A percentile compares a stretch with the other conserved stretches of the same genome.
Evolutionary conservation across 2,329 filamentous ascomycete species (phyloP).

Genomic region (Metarhizium robertsii): DNA sequence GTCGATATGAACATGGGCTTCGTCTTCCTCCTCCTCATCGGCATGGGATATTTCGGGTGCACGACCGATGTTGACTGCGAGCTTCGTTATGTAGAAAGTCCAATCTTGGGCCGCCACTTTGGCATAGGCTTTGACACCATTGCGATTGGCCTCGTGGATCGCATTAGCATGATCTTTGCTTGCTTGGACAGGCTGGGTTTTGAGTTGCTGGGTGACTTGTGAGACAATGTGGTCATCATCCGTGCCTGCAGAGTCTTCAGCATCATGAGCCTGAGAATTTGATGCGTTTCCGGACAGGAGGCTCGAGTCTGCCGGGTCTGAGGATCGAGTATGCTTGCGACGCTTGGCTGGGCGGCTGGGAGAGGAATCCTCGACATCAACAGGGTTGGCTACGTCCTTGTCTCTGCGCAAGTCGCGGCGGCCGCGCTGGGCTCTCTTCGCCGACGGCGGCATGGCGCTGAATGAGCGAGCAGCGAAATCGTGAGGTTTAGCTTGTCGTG

Average conservation of each 20-base stretch:
- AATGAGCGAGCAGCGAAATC: neutral
- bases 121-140: slow-evolving; percentile 65
- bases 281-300: slow-evolving; percentile 9
- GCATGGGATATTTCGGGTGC: slow-evolving; percentile 41
- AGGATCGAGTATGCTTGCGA: slow-evolving; percentile 42
- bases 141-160: slow-evolving; percentile 51
- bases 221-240: slow-evolving; percentile 49
- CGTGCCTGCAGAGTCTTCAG: slow-evolving; percentile 27
- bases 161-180: slow-evolving; percentile 54
- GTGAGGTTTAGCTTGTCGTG: neutral
- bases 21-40: slow-evolving; percentile 32
- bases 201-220: slow-evolving; percentile 44
- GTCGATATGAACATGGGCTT: slow-evolving; percentile 69
- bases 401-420: slow-evolving; percentile 30
- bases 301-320: slow-evolving; percentile 7
- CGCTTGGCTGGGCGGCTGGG: slow-evolving; percentile 55
- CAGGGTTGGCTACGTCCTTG: slow-evolving; percentile 21
- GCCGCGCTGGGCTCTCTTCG: slow-evolving; percentile 26
- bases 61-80: slow-evolving; percentile 69
- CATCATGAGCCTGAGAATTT: slow-evolving; percentile 26
- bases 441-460: slow-evolving; percentile 26
- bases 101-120: slow-evolving; percentile 76
- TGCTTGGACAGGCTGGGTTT: slow-evolving; percentile 43
- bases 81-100: slow-evolving; percentile 73
- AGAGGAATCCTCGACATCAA: slow-evolving; percentile 43